Percentiles rank a stretch among this genome's conserved stretches.
These are phyloP conservation scores for Hypoxylon sp. DNA, from an alignment of 2,329 filamentous ascomycete species.

Conservation along the genomic window DNA sequence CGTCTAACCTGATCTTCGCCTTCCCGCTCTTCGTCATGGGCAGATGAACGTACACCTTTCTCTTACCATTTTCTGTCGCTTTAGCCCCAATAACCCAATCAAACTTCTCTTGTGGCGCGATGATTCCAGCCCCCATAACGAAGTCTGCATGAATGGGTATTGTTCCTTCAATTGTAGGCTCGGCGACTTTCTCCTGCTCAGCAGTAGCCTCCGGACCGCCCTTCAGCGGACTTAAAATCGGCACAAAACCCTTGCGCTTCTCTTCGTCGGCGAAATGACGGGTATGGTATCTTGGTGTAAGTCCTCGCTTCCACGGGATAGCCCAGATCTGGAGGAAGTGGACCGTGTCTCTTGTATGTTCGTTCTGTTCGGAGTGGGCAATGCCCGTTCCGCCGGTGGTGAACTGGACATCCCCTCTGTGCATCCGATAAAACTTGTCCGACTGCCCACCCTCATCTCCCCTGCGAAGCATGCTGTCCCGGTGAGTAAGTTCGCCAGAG, in stretches of 20 bases:
- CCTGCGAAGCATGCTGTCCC: conserved; percentile 83
- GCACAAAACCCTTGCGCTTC: conserved; percentile 75
- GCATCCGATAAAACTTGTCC: conserved; percentile 75
- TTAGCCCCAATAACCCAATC: conserved; percentile 75
- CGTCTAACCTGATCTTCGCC: conserved; percentile 74
- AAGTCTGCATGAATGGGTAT: conserved; percentile 88
- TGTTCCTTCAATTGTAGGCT: conserved; percentile 68
- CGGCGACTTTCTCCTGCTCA: conserved; percentile 70
- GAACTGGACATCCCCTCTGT: conserved; percentile 86
- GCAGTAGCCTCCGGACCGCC: conserved; percentile 68
- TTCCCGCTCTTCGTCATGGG: conserved; percentile 81
- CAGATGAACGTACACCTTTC: conserved; percentile 83
- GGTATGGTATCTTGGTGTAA: conserved; percentile 81
- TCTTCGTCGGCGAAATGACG: conserved; percentile 74
- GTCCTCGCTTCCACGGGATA: conserved; percentile 75
- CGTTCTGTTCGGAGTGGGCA: conserved; percentile 83
- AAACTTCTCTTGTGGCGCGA: conserved; percentile 71
- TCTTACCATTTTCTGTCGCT: conserved; percentile 59
- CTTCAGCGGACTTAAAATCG: conserved; percentile 79
- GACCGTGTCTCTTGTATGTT: conserved; percentile 73
- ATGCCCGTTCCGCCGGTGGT: conserved; percentile 86
- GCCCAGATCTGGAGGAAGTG: conserved; percentile 94
- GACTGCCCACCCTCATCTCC: conserved; percentile 65
- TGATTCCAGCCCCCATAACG: conserved; percentile 80
- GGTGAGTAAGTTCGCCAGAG: conserved; percentile 85